phyloP scores from a whole-genome alignment of 352 stramenopile genomes.

The Synura sp. region DNA sequence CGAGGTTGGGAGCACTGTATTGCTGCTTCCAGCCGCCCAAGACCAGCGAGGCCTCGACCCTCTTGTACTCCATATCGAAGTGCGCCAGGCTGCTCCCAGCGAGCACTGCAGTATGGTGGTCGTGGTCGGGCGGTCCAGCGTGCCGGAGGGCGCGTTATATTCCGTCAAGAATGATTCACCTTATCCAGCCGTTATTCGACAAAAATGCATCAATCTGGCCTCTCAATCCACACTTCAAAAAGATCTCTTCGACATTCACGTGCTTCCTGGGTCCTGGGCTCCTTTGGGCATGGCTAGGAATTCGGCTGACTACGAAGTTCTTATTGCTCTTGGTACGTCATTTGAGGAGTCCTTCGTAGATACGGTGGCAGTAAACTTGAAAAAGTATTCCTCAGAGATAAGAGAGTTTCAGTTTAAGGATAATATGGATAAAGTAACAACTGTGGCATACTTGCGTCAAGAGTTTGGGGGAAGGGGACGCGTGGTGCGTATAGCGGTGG shows the following conservation, averaged over 20 bases:
- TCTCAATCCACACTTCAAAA: background rate
- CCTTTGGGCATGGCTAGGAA: background rate
- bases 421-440: too few relatives aligned
- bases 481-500: background rate
- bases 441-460: too few relatives aligned
- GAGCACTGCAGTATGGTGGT: slow-evolving; percentile 31
- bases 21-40: background rate
- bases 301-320: too few relatives aligned
- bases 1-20: slow-evolving; percentile 13
- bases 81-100: background rate
- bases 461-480: too few relatives aligned
- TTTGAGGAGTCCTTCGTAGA: too few relatives aligned
- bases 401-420: too few relatives aligned
- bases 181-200: background rate
- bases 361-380: too few relatives aligned
- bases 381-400: too few relatives aligned
- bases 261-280: background rate
- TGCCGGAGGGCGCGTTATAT: background rate
- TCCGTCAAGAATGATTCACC: slow-evolving; percentile 6
- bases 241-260: too few relatives aligned
- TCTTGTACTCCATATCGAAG: slow-evolving; percentile 5
- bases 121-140: background rate
- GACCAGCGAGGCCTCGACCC: background rate
- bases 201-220: too few relatives aligned
- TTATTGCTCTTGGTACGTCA: too few relatives aligned